Evolutionary conservation across 768 basidiomycete species (phyloP), one percentile per base, ranked within the genome.

Genomic region (Boletus sp.): DNA sequence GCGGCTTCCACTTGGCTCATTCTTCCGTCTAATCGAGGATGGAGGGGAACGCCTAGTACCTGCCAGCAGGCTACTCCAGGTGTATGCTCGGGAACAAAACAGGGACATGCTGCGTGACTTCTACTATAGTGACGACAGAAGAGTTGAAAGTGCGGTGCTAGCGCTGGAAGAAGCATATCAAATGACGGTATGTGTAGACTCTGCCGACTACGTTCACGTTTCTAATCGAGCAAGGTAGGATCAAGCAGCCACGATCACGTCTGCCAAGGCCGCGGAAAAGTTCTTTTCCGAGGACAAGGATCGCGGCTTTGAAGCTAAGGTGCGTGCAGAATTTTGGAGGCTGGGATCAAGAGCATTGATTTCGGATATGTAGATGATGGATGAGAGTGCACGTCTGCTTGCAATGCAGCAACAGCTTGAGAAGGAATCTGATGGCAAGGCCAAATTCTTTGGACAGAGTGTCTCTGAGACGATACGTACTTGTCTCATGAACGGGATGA

Each of bases 201-300:
- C 33, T 50, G 2, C 35, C 29, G 7, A 5, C 29, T 8, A 41
- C 7, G 46, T 47, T 41, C 29, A 3, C 0, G 30, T 40, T 48
- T 18, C 44, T 68, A 15, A 62, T 42, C 35, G n/a, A 39, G 48
- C 39, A 36, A 15, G 18, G 3, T 60, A 97, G 93, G 90, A 94
- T 71, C 84, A 86, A 45, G 64, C 76, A 15, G 82, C 92, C 3
- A 86, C 83, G 66, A 79, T 94, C 37, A 77, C 81, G 0, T 81
- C 86, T 15, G 82, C 96, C 53, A 88, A 87, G 67, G 79, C 84
- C 17, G 93, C 95, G 1, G 90, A 92, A 58, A 98, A 94, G 68
- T 94, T 91, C 73, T 94, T 98, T 67, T 88, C 86, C 1, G 94
- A 99, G 68, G 94, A 98, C 68, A 98, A 94, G 71, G 94, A 98